phyloP scores from a whole-genome alignment of 1,284 basidiomycete species.

The Volvariella volvacea region DNA sequence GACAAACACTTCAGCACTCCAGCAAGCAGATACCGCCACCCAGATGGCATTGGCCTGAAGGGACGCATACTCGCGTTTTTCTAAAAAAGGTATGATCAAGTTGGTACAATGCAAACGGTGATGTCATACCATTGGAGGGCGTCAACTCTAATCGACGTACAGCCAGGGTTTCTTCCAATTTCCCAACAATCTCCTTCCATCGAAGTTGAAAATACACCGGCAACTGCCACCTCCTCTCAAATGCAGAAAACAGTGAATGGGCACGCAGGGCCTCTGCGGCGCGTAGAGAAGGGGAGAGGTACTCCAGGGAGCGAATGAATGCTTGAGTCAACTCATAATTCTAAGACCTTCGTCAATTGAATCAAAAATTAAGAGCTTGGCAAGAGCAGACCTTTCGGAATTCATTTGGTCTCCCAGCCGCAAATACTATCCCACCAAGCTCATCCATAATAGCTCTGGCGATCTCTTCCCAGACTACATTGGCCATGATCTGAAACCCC shows the following conservation, averaged over 20 bases:
- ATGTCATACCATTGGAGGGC: constrained; percentile 31
- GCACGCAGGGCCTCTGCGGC: constrained; percentile 66
- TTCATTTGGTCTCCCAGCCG: constrained; percentile 84
- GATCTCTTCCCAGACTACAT: constrained; percentile 86
- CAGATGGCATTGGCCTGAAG: constrained; percentile 66
- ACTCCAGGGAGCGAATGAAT: constrained; percentile 83
- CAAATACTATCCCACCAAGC: constrained; percentile 78
- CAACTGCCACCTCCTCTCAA: constrained; percentile 89
- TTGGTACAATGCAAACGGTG: not conserved
- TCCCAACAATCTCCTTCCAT: constrained; percentile 89
- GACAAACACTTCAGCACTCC: constrained; percentile 81
- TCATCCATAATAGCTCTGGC: constrained; percentile 77
- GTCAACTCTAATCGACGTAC: constrained; percentile 35
- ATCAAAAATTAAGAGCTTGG: not conserved
- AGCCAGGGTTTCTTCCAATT: constrained; percentile 63
- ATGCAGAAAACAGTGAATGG: constrained; percentile 65
- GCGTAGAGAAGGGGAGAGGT: constrained; percentile 70
- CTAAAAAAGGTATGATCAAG: constrained; percentile 1
- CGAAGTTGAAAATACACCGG: constrained; percentile 96
- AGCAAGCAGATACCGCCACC: constrained; percentile 71
- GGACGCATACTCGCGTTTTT: constrained; percentile 27
- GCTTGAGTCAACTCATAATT: constrained; percentile 80
- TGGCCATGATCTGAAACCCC: constrained; percentile 77
- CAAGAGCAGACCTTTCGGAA: constrained; percentile 72
- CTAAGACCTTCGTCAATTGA: constrained; percentile 26